Base-by-base conservation (phyloP, 2,329 filamentous ascomycete species). In the Scleromitrula shiraiana region DNA sequence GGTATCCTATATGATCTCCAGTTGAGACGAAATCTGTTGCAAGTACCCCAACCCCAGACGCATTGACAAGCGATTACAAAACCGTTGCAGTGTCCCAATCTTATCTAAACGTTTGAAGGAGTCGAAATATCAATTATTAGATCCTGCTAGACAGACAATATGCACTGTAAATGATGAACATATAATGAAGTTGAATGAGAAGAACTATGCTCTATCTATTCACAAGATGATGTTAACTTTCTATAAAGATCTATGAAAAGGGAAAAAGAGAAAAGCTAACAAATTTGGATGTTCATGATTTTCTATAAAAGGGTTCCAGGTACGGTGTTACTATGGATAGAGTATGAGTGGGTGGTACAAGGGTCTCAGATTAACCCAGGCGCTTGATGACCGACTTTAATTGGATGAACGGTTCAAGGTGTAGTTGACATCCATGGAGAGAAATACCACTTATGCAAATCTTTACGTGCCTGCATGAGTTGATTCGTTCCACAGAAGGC, bases 21-120 rank as follows among this genome's bases (percentile, higher is more conserved):
- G 36, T 46, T 41, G 47, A 50, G 47, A 50, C 47, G 41, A 26
- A 14, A n/a, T 7, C 19, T 27, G 47, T 50, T 45, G 37, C 45
- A 47, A 42, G 5, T 26, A 26, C 15, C 9, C 32, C 32, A 41
- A 15, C 32, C 33, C 27, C 51, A 52, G 53, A 53, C 39, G 53
- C 53, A 48, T 38, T 27, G 26, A 44, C 30, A 27, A 49, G 39
- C 30, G 19, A 41, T 33, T 26, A 42, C 10, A 19, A 47, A 15
- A 10, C 27, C 15, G 37, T 20, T 47, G 45, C 36, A 41, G 23
- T 26, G 15, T 29, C 19, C 15, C 27, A 23, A 38, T 45, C 32
- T 38, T 45, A 23, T 45, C 42, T 29, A 12, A 26, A 24, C 14
- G 20, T 46, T 46, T 46, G 33, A 35, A 35, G n/a, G n/a, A n/a